Base-by-base conservation (phyloP, 306 rosid species). In the Cyamopsis tetragonoloba region DNA sequence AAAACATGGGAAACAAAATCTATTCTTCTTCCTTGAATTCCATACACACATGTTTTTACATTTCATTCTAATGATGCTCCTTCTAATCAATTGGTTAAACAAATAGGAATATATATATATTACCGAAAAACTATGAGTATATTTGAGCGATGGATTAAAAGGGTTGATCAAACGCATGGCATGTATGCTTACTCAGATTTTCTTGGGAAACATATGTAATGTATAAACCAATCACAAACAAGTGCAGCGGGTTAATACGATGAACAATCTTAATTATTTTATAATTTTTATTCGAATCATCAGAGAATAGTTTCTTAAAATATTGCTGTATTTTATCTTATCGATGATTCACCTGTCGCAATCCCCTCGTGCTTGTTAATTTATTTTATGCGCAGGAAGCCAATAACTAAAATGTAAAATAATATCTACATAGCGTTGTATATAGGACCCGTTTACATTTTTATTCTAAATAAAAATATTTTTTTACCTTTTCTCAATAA, bases 341-440 rank as follows among this genome's bases (percentile, higher is more conserved):
- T 18, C 27, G 48, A 32, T 20, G 60, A 66, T 20, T 34, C 34
- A 12, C 11, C 31, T 20, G 47, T 2, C 32, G 12, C 60, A 66
- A 48, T 20, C n/a, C 38, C 50, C 28, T 65, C 59, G 71, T 46
- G 22, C 57, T 65, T 46, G 39, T 42, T 43, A 12, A 59, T 20
- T 61, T 39, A n/a, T 19, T 3, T 15, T 15, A 22, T 5, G 32
- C 42, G 41, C 22, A 32, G 41, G 43, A 44, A 44, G 12, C n/a
- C n/a, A n/a, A n/a, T n/a, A n/a, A n/a, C n/a, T n/a, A n/a, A n/a
- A n/a, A n/a, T n/a, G n/a, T n/a, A n/a, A n/a, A n/a, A n/a, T n/a
- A n/a, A n/a, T n/a, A n/a, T n/a, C n/a, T n/a, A n/a, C n/a, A n/a
- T n/a, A n/a, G n/a, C 39, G 14, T 14, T 55, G 62, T 7, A 28